Evolutionary conservation across 352 stramenopile species (phyloP).

Genomic region (Globisporangium cylindrosporum): DNA sequence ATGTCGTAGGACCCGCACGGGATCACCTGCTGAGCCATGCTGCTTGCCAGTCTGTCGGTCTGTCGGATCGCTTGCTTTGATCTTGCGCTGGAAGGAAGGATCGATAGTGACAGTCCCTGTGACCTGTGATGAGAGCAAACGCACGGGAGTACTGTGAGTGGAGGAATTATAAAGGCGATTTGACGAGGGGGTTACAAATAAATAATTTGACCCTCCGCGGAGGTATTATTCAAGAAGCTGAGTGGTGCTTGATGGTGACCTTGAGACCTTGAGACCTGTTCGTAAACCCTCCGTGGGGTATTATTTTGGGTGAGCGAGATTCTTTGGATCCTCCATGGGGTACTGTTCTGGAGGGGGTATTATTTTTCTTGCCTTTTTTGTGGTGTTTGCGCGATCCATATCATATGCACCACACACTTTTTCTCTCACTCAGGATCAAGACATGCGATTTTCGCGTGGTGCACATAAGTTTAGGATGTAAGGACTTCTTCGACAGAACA

Average conservation of each 20-base stretch:
- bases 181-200: neutral
- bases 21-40: slow-evolving; percentile 30
- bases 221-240: neutral
- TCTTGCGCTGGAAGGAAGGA: slow-evolving; percentile 2
- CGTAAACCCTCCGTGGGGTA: neutral
- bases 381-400: slow-evolving; percentile 3
- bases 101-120: neutral
- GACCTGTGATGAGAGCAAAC: neutral
- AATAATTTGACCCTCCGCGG: neutral
- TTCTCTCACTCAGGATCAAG: neutral
- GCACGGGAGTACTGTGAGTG: neutral
- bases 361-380: neutral
- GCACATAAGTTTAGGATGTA: neutral
- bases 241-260: neutral
- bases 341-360: neutral
- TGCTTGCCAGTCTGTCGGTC: neutral
- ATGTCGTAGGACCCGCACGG: slow-evolving; percentile 82
- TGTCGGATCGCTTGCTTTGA: neutral
- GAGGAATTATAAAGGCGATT: neutral
- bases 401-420: neutral
- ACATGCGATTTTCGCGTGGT: too few species aligned
- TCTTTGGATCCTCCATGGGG: neutral
- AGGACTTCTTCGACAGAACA: neutral
- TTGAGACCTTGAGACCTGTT: neutral
- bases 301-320: neutral